These are phyloP conservation scores for Lolium rigidum DNA, from an alignment of 176 grass and related monocot genomes.

Conservation along the genomic window DNA sequence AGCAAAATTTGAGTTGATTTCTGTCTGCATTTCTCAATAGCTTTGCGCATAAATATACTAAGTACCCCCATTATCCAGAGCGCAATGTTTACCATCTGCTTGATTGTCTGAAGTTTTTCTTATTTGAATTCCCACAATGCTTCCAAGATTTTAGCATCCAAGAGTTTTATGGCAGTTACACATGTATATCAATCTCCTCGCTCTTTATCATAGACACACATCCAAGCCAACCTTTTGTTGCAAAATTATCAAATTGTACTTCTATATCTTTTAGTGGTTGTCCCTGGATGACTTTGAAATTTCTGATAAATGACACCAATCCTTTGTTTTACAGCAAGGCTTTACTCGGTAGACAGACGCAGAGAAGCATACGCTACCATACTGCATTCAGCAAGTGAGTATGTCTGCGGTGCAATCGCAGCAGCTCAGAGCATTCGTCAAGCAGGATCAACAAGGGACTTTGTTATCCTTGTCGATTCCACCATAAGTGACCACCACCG, in stretches of 20 bases:
- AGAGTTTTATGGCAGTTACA: not conserved
- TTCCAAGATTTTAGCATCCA: not conserved
- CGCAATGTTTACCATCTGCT: too few relatives aligned
- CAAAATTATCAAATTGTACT: not conserved
- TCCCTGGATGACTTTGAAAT: not conserved
- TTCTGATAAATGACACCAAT: conserved; percentile 20
- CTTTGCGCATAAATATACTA: too few relatives aligned
- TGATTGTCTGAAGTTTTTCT: too few relatives aligned
- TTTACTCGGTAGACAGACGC: conserved; percentile 64
- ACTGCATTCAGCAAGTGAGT: conserved; percentile 83
- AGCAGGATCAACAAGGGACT: conserved; percentile 84
- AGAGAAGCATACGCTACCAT: conserved; percentile 92
- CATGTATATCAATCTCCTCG: not conserved
- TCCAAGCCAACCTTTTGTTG: not conserved
- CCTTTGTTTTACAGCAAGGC: conserved; percentile 60
- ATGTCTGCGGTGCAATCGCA: conserved; percentile 91
- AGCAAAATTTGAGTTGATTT: too few relatives aligned
- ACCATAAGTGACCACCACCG: conserved; percentile 74
- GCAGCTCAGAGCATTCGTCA: conserved; percentile 92
- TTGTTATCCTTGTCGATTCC: conserved; percentile 85
- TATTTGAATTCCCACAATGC: too few relatives aligned
- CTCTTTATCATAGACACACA: conserved; percentile 1
- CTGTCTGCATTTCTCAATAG: too few relatives aligned
- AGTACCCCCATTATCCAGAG: too few relatives aligned
- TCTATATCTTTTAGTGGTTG: not conserved